Evolutionary conservation across 1,284 basidiomycete genomes (phyloP).

Genomic region (Lentinula novae-zelandiae): DNA sequence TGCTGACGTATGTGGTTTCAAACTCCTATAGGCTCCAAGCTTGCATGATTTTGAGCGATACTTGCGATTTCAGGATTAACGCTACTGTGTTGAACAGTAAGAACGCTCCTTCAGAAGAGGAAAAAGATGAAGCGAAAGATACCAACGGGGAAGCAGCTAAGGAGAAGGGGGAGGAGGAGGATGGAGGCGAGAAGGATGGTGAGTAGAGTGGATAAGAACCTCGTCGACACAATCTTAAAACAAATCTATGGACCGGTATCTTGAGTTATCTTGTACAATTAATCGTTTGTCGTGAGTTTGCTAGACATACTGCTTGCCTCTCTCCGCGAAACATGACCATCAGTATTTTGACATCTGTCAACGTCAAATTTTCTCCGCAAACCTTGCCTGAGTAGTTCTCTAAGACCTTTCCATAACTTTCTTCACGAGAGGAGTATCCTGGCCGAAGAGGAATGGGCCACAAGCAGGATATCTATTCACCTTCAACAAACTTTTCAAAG

Average conservation of each 20-base stretch:
- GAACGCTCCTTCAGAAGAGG: conserved; percentile 39
- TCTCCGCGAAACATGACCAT: too few relatives aligned
- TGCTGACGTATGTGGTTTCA: conserved; percentile 55
- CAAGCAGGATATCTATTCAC: background rate
- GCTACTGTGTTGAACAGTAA: conserved; percentile 77
- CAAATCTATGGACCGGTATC: background rate
- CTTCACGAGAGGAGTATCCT: background rate
- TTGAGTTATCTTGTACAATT: too few relatives aligned
- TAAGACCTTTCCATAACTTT: too few relatives aligned
- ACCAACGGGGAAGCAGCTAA: conserved; percentile 24
- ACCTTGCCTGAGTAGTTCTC: too few relatives aligned
- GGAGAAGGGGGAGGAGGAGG: conserved; percentile 20
- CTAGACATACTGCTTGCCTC: too few relatives aligned
- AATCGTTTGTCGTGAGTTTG: too few relatives aligned
- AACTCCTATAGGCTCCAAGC: too few relatives aligned
- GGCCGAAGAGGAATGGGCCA: background rate
- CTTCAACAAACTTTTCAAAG: background rate
- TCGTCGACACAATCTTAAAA: background rate
- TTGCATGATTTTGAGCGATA: background rate
- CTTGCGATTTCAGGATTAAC: conserved; percentile 50
- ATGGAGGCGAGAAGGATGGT: conserved; percentile 5
- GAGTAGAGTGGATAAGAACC: background rate
- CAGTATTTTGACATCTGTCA: too few relatives aligned
- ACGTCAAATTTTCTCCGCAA: too few relatives aligned
- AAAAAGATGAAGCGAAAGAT: conserved; percentile 27